Conservation (phyloP, 768 basidiomycete species). For the Rhizopogon vesiculosus region DNA sequence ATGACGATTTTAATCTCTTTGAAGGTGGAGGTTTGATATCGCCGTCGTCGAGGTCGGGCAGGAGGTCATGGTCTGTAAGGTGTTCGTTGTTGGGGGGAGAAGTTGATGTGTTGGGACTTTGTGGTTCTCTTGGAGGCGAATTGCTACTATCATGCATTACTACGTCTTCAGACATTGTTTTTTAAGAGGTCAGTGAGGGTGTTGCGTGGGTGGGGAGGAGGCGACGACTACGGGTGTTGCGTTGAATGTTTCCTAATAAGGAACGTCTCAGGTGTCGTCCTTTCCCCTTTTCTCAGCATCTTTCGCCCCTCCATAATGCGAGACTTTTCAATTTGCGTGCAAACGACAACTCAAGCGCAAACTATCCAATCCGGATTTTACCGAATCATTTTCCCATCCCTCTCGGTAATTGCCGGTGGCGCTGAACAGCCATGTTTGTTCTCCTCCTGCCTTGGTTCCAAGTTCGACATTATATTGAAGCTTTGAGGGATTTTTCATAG, state of each 20-base stretch:
- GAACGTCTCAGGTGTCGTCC: conserved; percentile 26
- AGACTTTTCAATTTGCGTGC: neutral
- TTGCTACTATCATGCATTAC: conserved; percentile 21
- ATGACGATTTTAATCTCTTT: conserved; percentile 24
- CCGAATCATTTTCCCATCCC: conserved; percentile 8
- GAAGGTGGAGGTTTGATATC: conserved; percentile 24
- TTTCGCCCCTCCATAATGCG: conserved; percentile 8
- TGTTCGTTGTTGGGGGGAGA: conserved; percentile 15
- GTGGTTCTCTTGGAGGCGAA: neutral
- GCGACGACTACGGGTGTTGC: conserved; percentile 19
- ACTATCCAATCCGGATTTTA: neutral
- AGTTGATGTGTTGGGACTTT: conserved; percentile 11
- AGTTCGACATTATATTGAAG: neutral
- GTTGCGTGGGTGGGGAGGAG: conserved; percentile 9
- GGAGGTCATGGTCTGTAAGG: conserved; percentile 10
- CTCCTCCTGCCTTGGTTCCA: conserved; percentile 6
- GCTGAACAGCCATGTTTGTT: neutral
- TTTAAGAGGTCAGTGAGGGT: neutral
- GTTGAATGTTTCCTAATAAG: conserved; percentile 32
- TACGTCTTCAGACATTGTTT: conserved; percentile 22
- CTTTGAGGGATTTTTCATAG: too few relatives aligned
- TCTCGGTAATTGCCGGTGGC: neutral
- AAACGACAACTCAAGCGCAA: too few relatives aligned
- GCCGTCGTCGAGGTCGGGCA: conserved; percentile 7
- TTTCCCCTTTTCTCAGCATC: conserved; percentile 23